A percentile compares a stretch with the other conserved stretches of the same genome.
Conservation (phyloP, 2,329 filamentous ascomycete species). For the Beauveria bassiana region DNA sequence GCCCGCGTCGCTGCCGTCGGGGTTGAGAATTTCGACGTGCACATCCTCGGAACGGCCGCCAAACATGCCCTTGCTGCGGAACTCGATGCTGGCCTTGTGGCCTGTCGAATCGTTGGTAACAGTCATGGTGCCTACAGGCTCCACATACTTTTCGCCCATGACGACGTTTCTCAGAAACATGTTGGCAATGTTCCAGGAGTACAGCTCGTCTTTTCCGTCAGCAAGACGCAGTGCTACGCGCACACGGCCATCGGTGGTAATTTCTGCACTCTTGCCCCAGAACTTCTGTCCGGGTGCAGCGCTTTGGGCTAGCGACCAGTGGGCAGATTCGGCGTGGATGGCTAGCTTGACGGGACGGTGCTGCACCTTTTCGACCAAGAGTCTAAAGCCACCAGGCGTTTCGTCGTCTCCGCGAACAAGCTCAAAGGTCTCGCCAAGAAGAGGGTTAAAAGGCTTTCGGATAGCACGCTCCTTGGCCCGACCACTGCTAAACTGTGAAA, state of each 20-base stretch:
- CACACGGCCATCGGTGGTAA: conserved; percentile 84
- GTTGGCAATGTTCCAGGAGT: conserved; percentile 82
- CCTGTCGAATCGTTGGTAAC: conserved; percentile 78
- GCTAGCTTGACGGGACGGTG: conserved; percentile 90
- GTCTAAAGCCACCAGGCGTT: conserved; percentile 65
- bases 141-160: conserved; percentile 95
- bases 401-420: conserved; percentile 77
- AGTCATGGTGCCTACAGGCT: conserved; percentile 85
- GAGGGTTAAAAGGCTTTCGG: conserved; percentile 94
- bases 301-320: conserved; percentile 83
- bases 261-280: conserved; percentile 94
- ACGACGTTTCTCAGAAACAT: conserved; percentile 94
- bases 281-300: conserved; percentile 92
- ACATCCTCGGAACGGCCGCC: conserved; percentile 90
- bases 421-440: conserved; percentile 93
- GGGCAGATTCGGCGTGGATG: conserved; percentile 79
- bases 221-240: conserved; percentile 62
- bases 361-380: conserved; percentile 91
- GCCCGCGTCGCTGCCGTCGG: conserved; percentile 56
- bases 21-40: conserved; percentile 62
- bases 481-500: conserved; percentile 75
- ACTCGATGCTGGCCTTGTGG: conserved; percentile 77
- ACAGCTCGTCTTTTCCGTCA: conserved; percentile 68
- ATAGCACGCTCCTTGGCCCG: conserved; percentile 85
- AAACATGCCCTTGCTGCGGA: conserved; percentile 95